Base-by-base conservation (phyloP, 345 rosid species). In the Mallotus nudiflorus region DNA sequence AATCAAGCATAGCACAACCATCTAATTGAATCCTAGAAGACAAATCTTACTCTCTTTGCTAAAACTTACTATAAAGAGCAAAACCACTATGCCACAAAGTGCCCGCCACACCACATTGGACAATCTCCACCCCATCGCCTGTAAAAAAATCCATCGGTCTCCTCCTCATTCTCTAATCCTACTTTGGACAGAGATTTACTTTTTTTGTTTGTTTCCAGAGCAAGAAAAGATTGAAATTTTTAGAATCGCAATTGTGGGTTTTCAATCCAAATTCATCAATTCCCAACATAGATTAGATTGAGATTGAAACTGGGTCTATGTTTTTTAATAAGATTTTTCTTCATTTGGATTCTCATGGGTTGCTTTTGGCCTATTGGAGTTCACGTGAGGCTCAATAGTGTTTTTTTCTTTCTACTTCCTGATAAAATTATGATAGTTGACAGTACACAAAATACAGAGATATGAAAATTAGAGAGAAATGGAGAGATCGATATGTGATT, bases 91-190 rank as follows among this genome's bases (percentile, higher is more conserved):
- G 37, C 87, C 90, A 67, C 78, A 86, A 42, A 87, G 69, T 9
- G 88, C 70, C 89, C 86, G 84, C 96, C 97, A 89, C 15, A 88
- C 87, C 51, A 80, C 86, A 75, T 80, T 88, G 18, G 97, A 82
- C 70, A 83, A 60, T 80, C 85, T 75, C 88, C 92, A 70, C 82
- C 88, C 78, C 25, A 75, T 85, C n/a, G 84, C 82, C 74, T 92
- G 62, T 77, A 96, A 81, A 74, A n/a, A 82, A 85, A 57, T 87
- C 90, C 68, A 75, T 67, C 18, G 82, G 87, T 72, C 98, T 82
- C 76, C 96, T 75, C 86, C 92, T 82, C 96, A 88, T 90, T 60
- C 64, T 76, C 67, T 37, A 63, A 52, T 24, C 33, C 44, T 50
- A 28, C 39, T 27, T 13, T 28, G 67, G 37, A 6, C 27, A 65